Evolutionary conservation across 306 rosid genomes (phyloP).

Genomic region (Styphnolobium japonicum): DNA sequence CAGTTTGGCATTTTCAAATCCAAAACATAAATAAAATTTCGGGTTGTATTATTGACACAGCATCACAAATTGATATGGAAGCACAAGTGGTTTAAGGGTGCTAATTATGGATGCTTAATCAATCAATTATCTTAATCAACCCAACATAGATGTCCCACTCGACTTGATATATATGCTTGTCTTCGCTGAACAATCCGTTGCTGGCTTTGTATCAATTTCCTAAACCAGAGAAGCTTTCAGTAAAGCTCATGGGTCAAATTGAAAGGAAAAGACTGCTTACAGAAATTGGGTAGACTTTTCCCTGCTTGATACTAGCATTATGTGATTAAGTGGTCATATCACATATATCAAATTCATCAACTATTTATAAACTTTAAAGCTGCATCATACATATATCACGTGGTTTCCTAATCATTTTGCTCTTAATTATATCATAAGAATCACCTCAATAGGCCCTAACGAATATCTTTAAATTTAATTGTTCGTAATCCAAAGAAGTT

Average conservation of each 20-base stretch:
- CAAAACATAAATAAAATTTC: conserved; percentile 8
- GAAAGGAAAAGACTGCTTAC: conserved; percentile 29
- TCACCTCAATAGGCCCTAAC: neutral
- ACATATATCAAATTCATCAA: conserved; percentile 18
- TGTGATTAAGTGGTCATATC: conserved; percentile 26
- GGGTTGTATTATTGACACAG: conserved; percentile 24
- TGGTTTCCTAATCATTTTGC: conserved; percentile 22
- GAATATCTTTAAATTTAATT: neutral
- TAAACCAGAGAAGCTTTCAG: conserved; percentile 28
- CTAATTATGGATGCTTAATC: conserved; percentile 35
- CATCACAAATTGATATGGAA: neutral
- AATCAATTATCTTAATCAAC: conserved; percentile 40
- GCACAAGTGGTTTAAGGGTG: conserved; percentile 21
- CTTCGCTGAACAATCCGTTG: conserved; percentile 40
- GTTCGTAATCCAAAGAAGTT: neutral
- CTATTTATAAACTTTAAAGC: conserved; percentile 21
- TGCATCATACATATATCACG: conserved; percentile 8
- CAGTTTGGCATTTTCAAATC: conserved; percentile 28
- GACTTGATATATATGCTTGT: conserved; percentile 24
- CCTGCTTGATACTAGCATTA: conserved; percentile 17
- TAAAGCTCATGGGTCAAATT: conserved; percentile 30
- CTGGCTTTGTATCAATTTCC: conserved; percentile 26
- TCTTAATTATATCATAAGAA: conserved; percentile 10
- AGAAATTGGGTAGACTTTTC: conserved; percentile 22
- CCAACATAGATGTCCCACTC: conserved; percentile 42